Evolutionary conservation across 345 rosid genomes (phyloP), one percentile per base, ranked within the genome.

Genomic region (Heritiera fomes): DNA sequence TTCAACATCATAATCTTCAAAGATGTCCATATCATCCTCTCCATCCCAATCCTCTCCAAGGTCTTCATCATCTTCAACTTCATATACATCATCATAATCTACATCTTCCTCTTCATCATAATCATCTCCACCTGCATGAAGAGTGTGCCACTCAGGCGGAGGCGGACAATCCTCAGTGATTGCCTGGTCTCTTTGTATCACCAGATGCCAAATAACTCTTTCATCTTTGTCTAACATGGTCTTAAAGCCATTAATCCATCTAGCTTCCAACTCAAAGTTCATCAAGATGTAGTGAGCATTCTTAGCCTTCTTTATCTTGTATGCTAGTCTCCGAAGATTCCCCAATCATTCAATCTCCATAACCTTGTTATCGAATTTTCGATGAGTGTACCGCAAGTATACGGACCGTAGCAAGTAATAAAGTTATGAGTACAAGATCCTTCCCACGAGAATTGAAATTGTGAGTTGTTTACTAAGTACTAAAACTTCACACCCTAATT

Each of bases 311-410:
- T 90, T 85, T 86, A 95, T 95, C 85, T 88, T 90, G 90, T 95
- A 92, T 8, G 98, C 97, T 4, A 95, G 87, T 81, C 90, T 89
- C n/a, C 99, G 91, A 77, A 95, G 89, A 1, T 23, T 23, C 99
- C 98, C 98, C 99, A 95, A 65, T 95, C 97, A 76, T 86, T 94
- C 76, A 90, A 68, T 85, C 98, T 93, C 98, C 97, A 95, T 28
- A 95, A 74, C 84, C 28, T 23, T 23, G 28, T 23, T 23, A 23
- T 23, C 0, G 28, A 23, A 23, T 23, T 23, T 23, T 23, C 0
- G 28, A 23, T 0, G 28, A 23, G 28, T 23, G 0, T 23, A 23
- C 28, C 28, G 28, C 28, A 23, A 23, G 28, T 23, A 23, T 23
- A 23, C 28, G 28, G 28, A 23, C 28, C 28, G 28, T 23, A 23